A percentile compares a stretch with the other conserved stretches of the same genome.
Conservation (phyloP, 345 rosid species). For the Orychophragmus violaceus region DNA sequence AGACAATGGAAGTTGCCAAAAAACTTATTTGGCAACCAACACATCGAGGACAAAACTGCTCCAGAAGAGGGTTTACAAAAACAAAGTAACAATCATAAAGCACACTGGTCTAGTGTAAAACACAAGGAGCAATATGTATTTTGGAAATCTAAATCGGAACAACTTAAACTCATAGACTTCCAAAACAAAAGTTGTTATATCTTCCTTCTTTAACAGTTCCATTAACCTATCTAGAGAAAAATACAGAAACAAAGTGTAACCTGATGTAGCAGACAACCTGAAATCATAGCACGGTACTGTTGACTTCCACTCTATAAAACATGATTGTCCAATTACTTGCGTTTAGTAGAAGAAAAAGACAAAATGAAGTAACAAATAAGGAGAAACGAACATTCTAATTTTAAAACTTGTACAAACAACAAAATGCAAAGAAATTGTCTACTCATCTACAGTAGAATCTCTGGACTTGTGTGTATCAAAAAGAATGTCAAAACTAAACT, state of each 20-base stretch:
- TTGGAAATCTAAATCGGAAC: no score
- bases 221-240: neutral
- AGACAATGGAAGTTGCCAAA: constrained; percentile 15
- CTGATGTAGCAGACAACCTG: constrained; percentile 98
- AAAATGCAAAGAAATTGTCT: no score
- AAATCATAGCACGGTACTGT: constrained; percentile 81
- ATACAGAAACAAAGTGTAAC: constrained; percentile 57
- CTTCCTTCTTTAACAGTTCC: neutral
- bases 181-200: neutral
- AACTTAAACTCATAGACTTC: no score
- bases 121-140: no score
- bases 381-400: no score
- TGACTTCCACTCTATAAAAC: constrained; percentile 71
- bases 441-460: no score
- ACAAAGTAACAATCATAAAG: constrained; percentile 24
- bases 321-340: no score
- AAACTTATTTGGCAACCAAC: constrained; percentile 62
- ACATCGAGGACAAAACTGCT: constrained; percentile 95
- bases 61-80: constrained; percentile 29
- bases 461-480: no score
- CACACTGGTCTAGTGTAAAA: no score
- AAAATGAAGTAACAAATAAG: neutral
- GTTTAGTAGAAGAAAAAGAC: no score
- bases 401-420: no score
- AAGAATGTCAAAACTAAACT: no score